phyloP scores from a whole-genome alignment of 306 rosid species.

The Erythrophleum fordii region DNA sequence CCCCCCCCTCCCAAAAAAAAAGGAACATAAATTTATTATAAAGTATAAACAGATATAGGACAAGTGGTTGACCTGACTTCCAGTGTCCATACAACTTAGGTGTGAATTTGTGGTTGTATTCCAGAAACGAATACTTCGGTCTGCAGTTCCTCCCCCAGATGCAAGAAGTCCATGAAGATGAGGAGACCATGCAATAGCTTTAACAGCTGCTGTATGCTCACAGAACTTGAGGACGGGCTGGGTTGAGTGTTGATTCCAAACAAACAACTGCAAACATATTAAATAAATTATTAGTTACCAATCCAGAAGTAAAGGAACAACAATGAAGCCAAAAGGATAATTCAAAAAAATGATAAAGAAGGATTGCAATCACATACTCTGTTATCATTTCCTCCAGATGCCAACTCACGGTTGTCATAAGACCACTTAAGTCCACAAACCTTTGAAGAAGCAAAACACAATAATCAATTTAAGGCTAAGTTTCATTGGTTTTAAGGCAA shows the following conservation, averaged over 20 bases:
- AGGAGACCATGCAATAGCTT: constrained; percentile 99
- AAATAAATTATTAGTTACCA: constrained; percentile 30
- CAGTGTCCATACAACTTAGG: constrained; percentile 95
- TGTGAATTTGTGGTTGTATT: constrained; percentile 95
- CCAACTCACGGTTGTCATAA: constrained; percentile 92
- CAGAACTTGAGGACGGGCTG: constrained; percentile 94
- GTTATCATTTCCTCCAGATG: constrained; percentile 99
- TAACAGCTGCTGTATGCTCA: constrained; percentile 98
- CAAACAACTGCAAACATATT: constrained; percentile 67
- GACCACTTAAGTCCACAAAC: constrained; percentile 99
- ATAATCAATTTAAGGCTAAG: constrained; percentile 28
- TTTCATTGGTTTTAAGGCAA: neutral
- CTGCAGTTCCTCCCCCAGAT: constrained; percentile 99
- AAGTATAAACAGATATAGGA: constrained; percentile 26
- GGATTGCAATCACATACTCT: constrained; percentile 62
- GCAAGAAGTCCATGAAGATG: constrained; percentile 99
- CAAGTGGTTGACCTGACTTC: constrained; percentile 84
- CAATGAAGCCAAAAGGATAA: constrained; percentile 13
- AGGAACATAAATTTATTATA: neutral
- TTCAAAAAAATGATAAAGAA: constrained; percentile 16
- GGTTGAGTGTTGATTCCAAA: constrained; percentile 97
- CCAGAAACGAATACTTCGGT: constrained; percentile 96
- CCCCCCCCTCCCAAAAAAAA: too few relatives aligned
- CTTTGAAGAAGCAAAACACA: constrained; percentile 46
- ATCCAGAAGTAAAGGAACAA: constrained; percentile 37